Evolutionary conservation across 2,329 filamentous ascomycete species (phyloP).

Genomic region (Mariannaea elegans): DNA sequence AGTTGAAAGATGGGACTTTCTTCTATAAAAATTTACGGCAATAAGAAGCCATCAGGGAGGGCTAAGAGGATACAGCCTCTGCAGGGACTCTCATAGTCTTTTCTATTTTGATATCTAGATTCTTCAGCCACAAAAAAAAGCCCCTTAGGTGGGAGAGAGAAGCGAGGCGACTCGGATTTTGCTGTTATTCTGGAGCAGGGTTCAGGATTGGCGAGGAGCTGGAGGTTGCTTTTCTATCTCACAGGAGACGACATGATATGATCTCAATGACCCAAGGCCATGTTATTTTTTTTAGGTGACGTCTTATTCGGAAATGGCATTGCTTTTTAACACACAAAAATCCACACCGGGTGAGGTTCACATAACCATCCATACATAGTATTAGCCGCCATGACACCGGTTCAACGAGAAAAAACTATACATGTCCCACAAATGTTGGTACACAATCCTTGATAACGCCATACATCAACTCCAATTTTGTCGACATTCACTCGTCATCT

Average conservation of each 20-base stretch:
- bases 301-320: too few species aligned
- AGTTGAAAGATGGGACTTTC: slow-evolving; percentile 61
- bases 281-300: background rate
- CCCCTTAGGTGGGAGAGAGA: slow-evolving; percentile 18
- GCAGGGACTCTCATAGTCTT: slow-evolving; percentile 2
- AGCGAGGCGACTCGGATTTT: slow-evolving; percentile 40
- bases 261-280: background rate
- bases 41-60: slow-evolving; percentile 11
- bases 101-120: slow-evolving; percentile 26
- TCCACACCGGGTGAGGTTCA: too few species aligned
- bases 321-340: too few species aligned
- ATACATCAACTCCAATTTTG: slow-evolving; percentile 23
- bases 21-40: slow-evolving; percentile 65
- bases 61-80: background rate
- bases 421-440: slow-evolving; percentile 30
- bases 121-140: slow-evolving; percentile 14
- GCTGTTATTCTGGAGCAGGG: slow-evolving; percentile 30
- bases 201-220: slow-evolving; percentile 31
- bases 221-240: slow-evolving; percentile 29
- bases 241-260: slow-evolving; percentile 19
- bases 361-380: too few species aligned
- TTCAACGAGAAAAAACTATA: slow-evolving; percentile 10
- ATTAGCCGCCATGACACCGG: too few species aligned
- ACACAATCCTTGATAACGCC: slow-evolving; percentile 34
- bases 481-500: slow-evolving; percentile 54